Base-by-base conservation (phyloP, 768 basidiomycete genomes). In the Pulveroboletus sp. region DNA sequence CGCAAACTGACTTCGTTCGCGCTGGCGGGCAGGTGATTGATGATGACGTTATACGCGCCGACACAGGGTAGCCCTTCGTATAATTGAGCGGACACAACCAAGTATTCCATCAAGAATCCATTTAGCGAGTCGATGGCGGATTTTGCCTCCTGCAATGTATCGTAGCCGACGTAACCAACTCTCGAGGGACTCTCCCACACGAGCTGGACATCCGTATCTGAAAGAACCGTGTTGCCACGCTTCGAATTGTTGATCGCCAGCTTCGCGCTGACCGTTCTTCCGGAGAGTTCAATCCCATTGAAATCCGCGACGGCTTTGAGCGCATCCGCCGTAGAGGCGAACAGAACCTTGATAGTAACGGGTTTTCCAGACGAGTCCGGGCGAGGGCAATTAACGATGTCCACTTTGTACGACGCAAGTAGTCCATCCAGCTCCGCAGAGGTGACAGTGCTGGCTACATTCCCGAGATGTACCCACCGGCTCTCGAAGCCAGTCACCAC, bases 401-500 rank as follows among this genome's bases (percentile, higher is more conserved):
- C 58, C 6, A 82, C 70, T 15, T 71, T 60, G 54, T 78, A 84
- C 0, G 66, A 65, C 0, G 57, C 41, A 15, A 86, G 67, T 0
- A 81, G 45, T 2, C 57, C 36, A 3, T 53, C 52, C 8, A 90
- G 50, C 0, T 68, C 65, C 0, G 52, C 57, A 0, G 67, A 54
- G 2, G 68, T 64, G 12, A 75, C 69, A 0, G 52, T 52, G 0
- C 52, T 35, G 0, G 79, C 77, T 4, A 90, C 59, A 21, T 82
- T 78, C 5, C 71, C 70, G 2, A 91, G 54, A 33, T 74, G 69
- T 8, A 89, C 59, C 71, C 79, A 81, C 6, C 76, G 77, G 0
- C 83, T 82, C 57, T 92, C 88, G 37, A 89, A 84, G 1, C 82
- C 82, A 1, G 87, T 89, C 7, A 65, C 64, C 6, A 89, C 61